phyloP scores from a whole-genome alignment of 768 basidiomycete species.

The Podaxis sp. region DNA sequence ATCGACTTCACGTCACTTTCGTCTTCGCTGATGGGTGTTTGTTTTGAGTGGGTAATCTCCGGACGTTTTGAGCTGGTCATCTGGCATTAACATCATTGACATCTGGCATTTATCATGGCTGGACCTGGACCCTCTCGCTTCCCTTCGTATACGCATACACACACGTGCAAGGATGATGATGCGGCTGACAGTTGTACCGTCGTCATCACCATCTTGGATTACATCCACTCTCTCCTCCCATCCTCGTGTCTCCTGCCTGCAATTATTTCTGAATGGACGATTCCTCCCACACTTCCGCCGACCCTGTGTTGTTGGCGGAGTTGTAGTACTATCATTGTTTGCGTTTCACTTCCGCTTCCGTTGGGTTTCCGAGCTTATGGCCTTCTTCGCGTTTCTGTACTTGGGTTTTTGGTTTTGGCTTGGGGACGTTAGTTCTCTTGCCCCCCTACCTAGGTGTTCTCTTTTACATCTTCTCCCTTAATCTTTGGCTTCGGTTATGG shows the following conservation, averaged over 20 bases:
- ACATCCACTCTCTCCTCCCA: neutral
- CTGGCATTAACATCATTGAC: neutral
- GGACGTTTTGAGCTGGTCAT: neutral
- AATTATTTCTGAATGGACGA: conserved; percentile 8
- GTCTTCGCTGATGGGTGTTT: neutral
- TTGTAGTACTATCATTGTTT: conserved; percentile 12
- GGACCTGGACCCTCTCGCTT: conserved; percentile 1
- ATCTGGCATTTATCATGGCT: neutral
- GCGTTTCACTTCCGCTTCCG: neutral
- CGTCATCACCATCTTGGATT: conserved; percentile 1
- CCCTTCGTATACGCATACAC: neutral
- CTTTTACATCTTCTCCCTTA: neutral
- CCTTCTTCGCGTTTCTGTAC: neutral
- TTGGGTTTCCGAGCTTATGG: neutral
- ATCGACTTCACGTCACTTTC: neutral
- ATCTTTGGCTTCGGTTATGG: neutral
- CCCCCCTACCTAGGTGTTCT: neutral
- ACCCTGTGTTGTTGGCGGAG: conserved; percentile 10
- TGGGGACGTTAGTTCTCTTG: neutral
- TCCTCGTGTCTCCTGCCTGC: conserved; percentile 14
- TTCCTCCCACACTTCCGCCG: neutral
- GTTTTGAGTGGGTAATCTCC: neutral
- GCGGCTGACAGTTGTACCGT: neutral
- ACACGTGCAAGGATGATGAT: conserved; percentile 3
- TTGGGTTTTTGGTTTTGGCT: conserved; percentile 6